phyloP scores from a whole-genome alignment of 83 land plant genomes.

The Picea abies region DNA sequence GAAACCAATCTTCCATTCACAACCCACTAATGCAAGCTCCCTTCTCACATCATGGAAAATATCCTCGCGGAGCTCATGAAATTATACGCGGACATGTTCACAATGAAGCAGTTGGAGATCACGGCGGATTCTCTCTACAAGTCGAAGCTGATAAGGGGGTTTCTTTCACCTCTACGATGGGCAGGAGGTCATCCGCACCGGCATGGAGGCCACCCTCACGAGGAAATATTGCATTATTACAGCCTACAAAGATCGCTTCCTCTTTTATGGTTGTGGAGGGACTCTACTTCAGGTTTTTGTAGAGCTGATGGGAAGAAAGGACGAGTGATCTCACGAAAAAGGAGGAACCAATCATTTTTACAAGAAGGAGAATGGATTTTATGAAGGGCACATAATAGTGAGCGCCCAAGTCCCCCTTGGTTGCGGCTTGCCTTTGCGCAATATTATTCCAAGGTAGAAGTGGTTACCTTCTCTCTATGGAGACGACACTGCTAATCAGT shows the following conservation, averaged over 20 bases:
- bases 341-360: constrained; percentile 59
- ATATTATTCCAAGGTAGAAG: constrained; percentile 39
- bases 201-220: constrained; percentile 44
- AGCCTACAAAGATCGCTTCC: constrained; percentile 58
- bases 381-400: constrained; percentile 58
- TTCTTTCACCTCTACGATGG: constrained; percentile 69
- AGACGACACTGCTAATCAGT: constrained; percentile 45
- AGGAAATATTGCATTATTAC: constrained; percentile 45
- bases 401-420: constrained; percentile 49
- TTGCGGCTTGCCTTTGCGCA: constrained; percentile 48
- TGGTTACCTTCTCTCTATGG: constrained; percentile 43
- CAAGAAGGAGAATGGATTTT: constrained; percentile 44
- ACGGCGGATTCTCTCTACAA: constrained; percentile 54
- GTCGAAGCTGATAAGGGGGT: constrained; percentile 43
- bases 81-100: constrained; percentile 37
- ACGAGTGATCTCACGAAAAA: constrained; percentile 45
- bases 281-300: constrained; percentile 14
- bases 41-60: constrained; percentile 21
- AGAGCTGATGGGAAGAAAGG: constrained; percentile 47
- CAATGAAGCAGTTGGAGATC: constrained; percentile 44
- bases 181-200: constrained; percentile 45
- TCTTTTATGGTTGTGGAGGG: constrained; percentile 48
- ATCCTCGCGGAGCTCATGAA: constrained; percentile 38
- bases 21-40: neutral
- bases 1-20: constrained; percentile 13